A percentile compares a stretch with the other conserved stretches of the same genome.
Evolutionary conservation across 257 asterid species (phyloP).

Genomic region (Phtheirospermum japonicum): DNA sequence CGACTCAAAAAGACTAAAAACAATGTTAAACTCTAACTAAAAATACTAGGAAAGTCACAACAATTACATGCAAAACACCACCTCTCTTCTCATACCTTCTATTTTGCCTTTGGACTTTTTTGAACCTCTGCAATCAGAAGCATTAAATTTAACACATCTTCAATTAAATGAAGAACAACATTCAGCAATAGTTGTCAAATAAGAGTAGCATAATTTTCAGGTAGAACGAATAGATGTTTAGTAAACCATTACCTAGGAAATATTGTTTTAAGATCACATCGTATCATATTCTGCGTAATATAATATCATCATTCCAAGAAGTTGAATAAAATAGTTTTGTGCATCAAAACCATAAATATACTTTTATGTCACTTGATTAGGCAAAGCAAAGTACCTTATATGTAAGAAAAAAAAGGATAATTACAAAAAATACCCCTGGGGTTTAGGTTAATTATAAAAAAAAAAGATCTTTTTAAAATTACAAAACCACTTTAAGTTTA

Average conservation of each 20-base stretch:
- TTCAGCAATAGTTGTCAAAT: neutral
- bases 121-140: conserved; percentile 37
- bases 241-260: neutral
- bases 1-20: too few species aligned
- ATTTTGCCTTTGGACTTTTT: conserved; percentile 42
- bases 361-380: neutral
- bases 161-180: neutral
- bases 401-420: too few species aligned
- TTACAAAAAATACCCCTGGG: too few species aligned
- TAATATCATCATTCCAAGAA: neutral
- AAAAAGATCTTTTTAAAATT: too few species aligned
- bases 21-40: too few species aligned
- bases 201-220: neutral
- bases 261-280: neutral
- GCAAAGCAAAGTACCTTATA: too few species aligned
- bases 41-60: too few species aligned
- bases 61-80: too few species aligned
- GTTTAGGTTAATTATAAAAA: too few species aligned
- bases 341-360: neutral
- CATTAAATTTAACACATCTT: conserved; percentile 7
- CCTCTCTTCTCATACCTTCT: conserved; percentile 36
- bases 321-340: neutral
- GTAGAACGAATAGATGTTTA: neutral
- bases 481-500: too few species aligned
- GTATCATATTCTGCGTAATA: neutral